These are phyloP conservation scores for Eustoma russellianum DNA, from an alignment of 257 asterid genomes.

Conservation along the genomic window DNA sequence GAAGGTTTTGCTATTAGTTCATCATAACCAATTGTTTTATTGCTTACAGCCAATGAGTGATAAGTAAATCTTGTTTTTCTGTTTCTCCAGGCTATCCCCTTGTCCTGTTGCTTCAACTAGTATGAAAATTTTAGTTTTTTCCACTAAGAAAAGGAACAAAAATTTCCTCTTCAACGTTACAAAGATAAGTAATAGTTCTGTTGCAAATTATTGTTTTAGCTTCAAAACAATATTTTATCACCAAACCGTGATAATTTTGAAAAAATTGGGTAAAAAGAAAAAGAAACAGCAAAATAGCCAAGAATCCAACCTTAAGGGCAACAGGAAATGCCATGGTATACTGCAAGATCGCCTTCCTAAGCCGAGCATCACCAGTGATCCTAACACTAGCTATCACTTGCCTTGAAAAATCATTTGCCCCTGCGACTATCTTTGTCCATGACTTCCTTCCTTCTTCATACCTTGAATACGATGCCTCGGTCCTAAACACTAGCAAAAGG, in stretches of 20 bases:
- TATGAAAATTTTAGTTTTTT: too few relatives aligned
- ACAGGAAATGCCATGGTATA: conserved; percentile 85
- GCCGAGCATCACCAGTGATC: conserved; percentile 34
- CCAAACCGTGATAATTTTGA: neutral
- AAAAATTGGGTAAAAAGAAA: neutral
- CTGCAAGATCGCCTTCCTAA: conserved; percentile 61
- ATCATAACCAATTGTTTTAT: too few relatives aligned
- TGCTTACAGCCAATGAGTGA: too few relatives aligned
- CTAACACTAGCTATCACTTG: conserved; percentile 60
- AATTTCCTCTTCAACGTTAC: too few relatives aligned
- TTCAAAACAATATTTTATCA: too few relatives aligned
- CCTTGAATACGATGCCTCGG: conserved; percentile 95
- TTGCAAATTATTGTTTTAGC: too few relatives aligned
- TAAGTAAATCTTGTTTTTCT: too few relatives aligned
- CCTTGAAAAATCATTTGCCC: conserved; percentile 66
- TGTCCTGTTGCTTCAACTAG: too few relatives aligned
- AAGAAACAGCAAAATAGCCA: neutral
- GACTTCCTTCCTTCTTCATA: conserved; percentile 72
- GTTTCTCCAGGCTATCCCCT: too few relatives aligned
- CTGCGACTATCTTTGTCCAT: conserved; percentile 69
- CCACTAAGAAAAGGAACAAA: too few relatives aligned
- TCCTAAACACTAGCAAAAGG: conserved; percentile 82
- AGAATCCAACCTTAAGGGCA: conserved; percentile 63
- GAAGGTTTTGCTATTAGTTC: too few relatives aligned
- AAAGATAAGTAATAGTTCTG: too few relatives aligned